Percentiles rank a stretch among this genome's conserved stretches.
Evolutionary conservation across 768 basidiomycete species (phyloP).

Genomic region (Russula earlei): DNA sequence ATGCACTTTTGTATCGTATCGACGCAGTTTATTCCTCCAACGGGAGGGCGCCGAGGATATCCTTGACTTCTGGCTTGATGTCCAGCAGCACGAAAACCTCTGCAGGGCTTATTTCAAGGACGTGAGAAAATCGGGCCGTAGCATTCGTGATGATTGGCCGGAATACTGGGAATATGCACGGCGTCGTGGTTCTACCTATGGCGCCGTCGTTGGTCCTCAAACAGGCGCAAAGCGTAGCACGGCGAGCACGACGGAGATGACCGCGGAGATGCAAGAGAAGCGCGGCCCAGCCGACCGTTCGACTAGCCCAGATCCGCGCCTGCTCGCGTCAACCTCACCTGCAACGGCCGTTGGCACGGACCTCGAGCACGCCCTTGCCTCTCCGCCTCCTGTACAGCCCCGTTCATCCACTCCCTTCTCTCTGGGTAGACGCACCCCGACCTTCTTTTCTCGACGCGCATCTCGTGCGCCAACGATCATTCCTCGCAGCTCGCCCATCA

Average conservation of each 20-base stretch:
- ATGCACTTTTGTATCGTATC: neutral
- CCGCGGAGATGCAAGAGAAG: slow-evolving; percentile 58
- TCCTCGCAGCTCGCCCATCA: slow-evolving; percentile 83
- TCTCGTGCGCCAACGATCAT: slow-evolving; percentile 92
- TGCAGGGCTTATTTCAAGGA: slow-evolving; percentile 99
- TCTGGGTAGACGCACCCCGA: slow-evolving; percentile 62
- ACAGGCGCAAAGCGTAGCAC: slow-evolving; percentile 69
- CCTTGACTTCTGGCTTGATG: slow-evolving; percentile 97
- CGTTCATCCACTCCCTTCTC: slow-evolving; percentile 78
- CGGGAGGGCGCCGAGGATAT: slow-evolving; percentile 94
- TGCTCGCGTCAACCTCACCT: slow-evolving; percentile 43
- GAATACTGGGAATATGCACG: slow-evolving; percentile 96
- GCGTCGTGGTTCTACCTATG: slow-evolving; percentile 86
- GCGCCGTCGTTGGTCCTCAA: slow-evolving; percentile 70
- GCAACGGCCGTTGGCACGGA: slow-evolving; percentile 36
- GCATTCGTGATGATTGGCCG: slow-evolving; percentile 96
- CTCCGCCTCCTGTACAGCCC: slow-evolving; percentile 25
- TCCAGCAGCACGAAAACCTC: slow-evolving; percentile 97
- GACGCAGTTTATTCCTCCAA: slow-evolving; percentile 79
- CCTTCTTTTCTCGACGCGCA: slow-evolving; percentile 67
- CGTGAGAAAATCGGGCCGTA: slow-evolving; percentile 85
- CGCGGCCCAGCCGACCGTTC: slow-evolving; percentile 49
- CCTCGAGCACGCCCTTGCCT: slow-evolving; percentile 26
- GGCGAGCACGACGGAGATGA: slow-evolving; percentile 63
- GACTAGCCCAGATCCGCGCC: slow-evolving; percentile 32